phyloP scores from a whole-genome alignment of 495 filamentous ascomycete genomes.

The Lasiosphaeris hirsuta region DNA sequence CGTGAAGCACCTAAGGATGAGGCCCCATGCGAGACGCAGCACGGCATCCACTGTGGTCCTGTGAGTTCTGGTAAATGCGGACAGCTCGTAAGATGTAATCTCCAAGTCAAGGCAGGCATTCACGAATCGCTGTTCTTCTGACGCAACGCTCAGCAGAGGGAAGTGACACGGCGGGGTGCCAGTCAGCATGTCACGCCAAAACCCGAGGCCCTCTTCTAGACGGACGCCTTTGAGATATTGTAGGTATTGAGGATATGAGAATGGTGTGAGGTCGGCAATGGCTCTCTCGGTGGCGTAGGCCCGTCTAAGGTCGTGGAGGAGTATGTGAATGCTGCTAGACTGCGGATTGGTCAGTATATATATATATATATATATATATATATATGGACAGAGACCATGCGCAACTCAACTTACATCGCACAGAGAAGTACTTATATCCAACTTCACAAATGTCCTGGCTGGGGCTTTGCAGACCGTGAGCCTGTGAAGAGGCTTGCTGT shows the following conservation, averaged over 20 bases:
- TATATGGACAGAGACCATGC: no score
- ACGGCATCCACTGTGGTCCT: conserved; percentile 33
- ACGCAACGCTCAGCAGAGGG: conserved; percentile 30
- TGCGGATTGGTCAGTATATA: conserved; percentile 6
- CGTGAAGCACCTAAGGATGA: conserved; percentile 43
- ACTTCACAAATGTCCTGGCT: conserved; percentile 41
- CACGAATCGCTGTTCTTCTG: conserved; percentile 24
- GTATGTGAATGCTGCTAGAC: conserved; percentile 39
- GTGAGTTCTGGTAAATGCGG: conserved; percentile 33
- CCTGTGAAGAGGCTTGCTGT: conserved; percentile 41
- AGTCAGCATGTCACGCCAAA: conserved; percentile 40
- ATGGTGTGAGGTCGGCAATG: conserved; percentile 26
- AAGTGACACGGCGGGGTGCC: conserved; percentile 38
- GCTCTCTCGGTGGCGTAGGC: conserved; percentile 36
- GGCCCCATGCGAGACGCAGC: conserved; percentile 47
- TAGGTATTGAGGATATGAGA: conserved; percentile 39
- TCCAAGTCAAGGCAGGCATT: conserved; percentile 38
- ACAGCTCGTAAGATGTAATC: conserved; percentile 32
- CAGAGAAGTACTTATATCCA: conserved; percentile 44
- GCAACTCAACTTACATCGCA: conserved; percentile 32
- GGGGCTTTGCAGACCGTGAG: conserved; percentile 44
- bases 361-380: no score
- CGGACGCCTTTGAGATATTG: conserved; percentile 34
- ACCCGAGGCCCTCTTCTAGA: conserved; percentile 32
- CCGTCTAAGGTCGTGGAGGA: conserved; percentile 40